phyloP scores from a whole-genome alignment of 2,329 filamentous ascomycete genomes.

The Penicillium sp. region DNA sequence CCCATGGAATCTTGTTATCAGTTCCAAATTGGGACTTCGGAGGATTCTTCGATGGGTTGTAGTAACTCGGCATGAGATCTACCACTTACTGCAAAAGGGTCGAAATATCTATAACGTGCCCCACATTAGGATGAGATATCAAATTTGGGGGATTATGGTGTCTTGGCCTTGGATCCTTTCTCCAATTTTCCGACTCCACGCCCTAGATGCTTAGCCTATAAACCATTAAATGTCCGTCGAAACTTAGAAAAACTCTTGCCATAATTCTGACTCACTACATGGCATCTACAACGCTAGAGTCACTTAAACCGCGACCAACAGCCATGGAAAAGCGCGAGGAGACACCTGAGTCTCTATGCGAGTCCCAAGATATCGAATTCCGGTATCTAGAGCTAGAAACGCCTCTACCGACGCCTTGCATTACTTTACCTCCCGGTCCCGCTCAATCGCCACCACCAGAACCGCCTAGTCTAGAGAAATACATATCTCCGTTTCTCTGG shows the following conservation, averaged over 20 bases:
- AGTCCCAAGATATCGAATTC: constrained; percentile 47
- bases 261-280: neutral
- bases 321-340: constrained; percentile 15
- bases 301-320: constrained; percentile 2
- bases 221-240: neutral
- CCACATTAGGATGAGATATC: neutral
- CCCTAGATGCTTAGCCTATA: constrained; percentile 2
- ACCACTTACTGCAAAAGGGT: neutral
- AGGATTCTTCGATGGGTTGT: too few relatives aligned
- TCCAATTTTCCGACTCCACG: neutral
- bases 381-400: constrained; percentile 64
- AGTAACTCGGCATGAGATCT: neutral
- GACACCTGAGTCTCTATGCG: constrained; percentile 14
- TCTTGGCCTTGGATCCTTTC: neutral
- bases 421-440: constrained; percentile 30
- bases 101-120: too few relatives aligned
- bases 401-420: constrained; percentile 48
- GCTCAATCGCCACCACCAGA: constrained; percentile 49
- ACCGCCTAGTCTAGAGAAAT: constrained; percentile 65
- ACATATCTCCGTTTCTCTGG: constrained; percentile 72
- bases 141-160: neutral
- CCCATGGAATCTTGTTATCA: neutral
- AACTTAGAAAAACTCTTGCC: neutral
- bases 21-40: neutral
- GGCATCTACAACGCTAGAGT: neutral